Conservation (phyloP, 371 early-diverging fungal species). For the Mortierella sp. region DNA sequence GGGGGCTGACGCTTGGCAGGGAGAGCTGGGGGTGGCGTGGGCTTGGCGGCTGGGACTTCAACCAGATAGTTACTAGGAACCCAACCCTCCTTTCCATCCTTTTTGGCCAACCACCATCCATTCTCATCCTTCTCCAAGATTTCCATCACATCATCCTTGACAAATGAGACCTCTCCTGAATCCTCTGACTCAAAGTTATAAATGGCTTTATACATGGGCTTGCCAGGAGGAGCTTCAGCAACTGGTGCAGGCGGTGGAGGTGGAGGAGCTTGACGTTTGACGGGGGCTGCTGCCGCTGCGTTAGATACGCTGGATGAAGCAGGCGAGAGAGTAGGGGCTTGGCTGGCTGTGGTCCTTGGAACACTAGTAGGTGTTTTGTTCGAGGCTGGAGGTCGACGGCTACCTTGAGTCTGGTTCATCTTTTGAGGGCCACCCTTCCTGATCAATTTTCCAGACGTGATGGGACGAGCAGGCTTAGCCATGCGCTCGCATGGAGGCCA, state of each 20-base stretch:
- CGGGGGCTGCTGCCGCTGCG: conserved; percentile 34
- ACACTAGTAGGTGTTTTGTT: conserved; percentile 23
- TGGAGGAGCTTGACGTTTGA: conserved; percentile 62
- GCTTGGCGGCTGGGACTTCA: conserved; percentile 62
- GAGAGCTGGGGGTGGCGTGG: conserved; percentile 68
- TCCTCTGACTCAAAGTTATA: conserved; percentile 80
- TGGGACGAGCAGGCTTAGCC: conserved; percentile 56
- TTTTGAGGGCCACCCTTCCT: conserved; percentile 45
- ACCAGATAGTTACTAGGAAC: conserved; percentile 88
- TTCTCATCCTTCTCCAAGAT: conserved; percentile 84
- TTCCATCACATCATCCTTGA: conserved; percentile 77
- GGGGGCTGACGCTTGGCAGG: conserved; percentile 66
- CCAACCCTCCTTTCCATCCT: conserved; percentile 84
- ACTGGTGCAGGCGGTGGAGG: conserved; percentile 67
- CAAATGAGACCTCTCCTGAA: conserved; percentile 77
- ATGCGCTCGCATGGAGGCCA: conserved; percentile 73
- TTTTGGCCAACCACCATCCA: conserved; percentile 89
- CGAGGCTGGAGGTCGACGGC: conserved; percentile 41
- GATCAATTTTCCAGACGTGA: conserved; percentile 54
- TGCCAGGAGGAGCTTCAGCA: conserved; percentile 60
- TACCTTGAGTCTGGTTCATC: conserved; percentile 21
- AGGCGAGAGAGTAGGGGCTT: background rate
- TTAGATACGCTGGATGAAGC: conserved; percentile 30
- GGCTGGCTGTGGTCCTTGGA: conserved; percentile 15
- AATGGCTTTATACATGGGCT: conserved; percentile 79